phyloP scores from a whole-genome alignment of 2,329 filamentous ascomycete genomes.

The Neonectria ditissima region DNA sequence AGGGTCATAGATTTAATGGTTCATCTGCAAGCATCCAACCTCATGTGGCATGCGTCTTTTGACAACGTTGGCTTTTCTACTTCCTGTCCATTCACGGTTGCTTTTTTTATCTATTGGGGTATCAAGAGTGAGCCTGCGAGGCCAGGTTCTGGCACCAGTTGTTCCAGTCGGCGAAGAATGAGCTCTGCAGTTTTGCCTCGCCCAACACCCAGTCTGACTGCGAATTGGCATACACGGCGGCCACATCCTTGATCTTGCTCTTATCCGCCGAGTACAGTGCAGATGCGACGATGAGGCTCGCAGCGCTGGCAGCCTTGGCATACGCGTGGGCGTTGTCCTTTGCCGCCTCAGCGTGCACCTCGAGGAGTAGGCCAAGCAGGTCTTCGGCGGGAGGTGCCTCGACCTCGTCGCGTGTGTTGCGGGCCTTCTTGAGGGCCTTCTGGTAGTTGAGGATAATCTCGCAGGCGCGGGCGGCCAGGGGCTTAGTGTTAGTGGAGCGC shows the following conservation, averaged over 20 bases:
- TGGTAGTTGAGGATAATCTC: slow-evolving; percentile 80
- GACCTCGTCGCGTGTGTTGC: slow-evolving; percentile 55
- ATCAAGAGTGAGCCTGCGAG: slow-evolving; percentile 47
- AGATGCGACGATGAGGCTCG: slow-evolving; percentile 75
- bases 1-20: slow-evolving; percentile 52
- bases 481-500: slow-evolving; percentile 80
- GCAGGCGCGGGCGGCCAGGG: slow-evolving; percentile 78
- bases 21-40: slow-evolving; percentile 41
- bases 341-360: slow-evolving; percentile 76
- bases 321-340: slow-evolving; percentile 76
- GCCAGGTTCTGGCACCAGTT: slow-evolving; percentile 75
- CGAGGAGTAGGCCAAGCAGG: slow-evolving; percentile 69
- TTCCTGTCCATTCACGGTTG: slow-evolving; percentile 28
- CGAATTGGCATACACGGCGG: slow-evolving; percentile 73
- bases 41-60: slow-evolving; percentile 13
- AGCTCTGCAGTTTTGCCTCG: slow-evolving; percentile 69
- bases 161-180: slow-evolving; percentile 78
- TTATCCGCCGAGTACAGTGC: slow-evolving; percentile 68
- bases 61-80: slow-evolving; percentile 21
- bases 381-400: slow-evolving; percentile 55
- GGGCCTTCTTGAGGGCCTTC: slow-evolving; percentile 72
- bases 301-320: slow-evolving; percentile 78
- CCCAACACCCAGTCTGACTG: slow-evolving; percentile 68
- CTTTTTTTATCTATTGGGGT: slow-evolving; percentile 15
- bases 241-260: slow-evolving; percentile 64